Base-by-base conservation (phyloP, 139 green algal genomes). In the Coccomyxa sp. region DNA sequence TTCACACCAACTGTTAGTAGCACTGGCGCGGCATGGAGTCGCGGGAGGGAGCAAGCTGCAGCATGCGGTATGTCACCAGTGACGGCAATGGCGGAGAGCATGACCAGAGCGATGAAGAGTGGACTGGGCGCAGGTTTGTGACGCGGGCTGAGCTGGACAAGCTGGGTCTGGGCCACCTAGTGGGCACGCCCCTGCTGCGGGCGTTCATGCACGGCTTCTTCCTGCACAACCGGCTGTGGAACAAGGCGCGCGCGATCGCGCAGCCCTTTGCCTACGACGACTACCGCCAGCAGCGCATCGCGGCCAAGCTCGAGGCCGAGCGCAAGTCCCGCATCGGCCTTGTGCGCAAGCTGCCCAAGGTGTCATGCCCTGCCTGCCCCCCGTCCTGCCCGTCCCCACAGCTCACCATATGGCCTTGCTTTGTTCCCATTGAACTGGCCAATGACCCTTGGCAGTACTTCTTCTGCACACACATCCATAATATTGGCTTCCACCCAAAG, bases 151-250 rank as follows among this genome's bases (percentile, higher is more conserved):
- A 98, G 76, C 86, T 98, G 78, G 83, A 88, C 0, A 89, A 89
- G 59, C 89, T 99, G 79, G 94, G 93, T 11, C 90, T 99, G 84
- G 88, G 91, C 0, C 93, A 98, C 88, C 90, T 99, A 63, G 86
- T 98, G 82, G 97, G 97, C 78, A 98, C 95, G 13, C 84, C 91
- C 11, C 88, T 99, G 91, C 91, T 99, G 84, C 89, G 94, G 7
- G 94, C 97, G 45, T 99, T 98, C 93, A 98, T 99, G 97, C 97
- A 99, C 90, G 97, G 97, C 58, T 99, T 96, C 91, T 99, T 99
- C 88, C 79, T 99, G 10, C 93, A 99, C 91, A 93, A 96, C 79
- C 84, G 94, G 15, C 92, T 99, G 32, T 98, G 97, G 89, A 81
- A 92, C 83, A 97, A 96, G 85, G 94, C 93, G 11, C 60, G 66